Conservation (phyloP, 176 grass and related monocot species). For the Eleusine coracana region DNA sequence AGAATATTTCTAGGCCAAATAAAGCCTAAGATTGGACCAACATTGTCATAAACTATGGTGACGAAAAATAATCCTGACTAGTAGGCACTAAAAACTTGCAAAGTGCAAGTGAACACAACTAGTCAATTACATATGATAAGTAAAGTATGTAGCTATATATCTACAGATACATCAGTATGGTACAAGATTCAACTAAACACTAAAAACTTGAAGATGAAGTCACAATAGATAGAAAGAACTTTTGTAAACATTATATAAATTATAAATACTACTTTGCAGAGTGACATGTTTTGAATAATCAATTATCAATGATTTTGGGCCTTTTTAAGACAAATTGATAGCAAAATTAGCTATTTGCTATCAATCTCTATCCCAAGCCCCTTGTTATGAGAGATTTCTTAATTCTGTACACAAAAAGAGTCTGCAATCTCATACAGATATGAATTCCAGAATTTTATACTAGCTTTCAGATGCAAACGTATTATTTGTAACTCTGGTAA, state of each 20-base stretch:
- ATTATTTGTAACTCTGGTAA: not conserved
- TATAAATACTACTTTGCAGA: constrained; percentile 14
- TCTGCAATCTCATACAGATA: not conserved
- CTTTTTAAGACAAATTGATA: constrained; percentile 8
- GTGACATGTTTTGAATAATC: not conserved
- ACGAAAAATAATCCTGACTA: too few relatives aligned
- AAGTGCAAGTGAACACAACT: too few relatives aligned
- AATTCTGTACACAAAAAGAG: not conserved
- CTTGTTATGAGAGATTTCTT: not conserved
- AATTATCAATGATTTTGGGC: not conserved
- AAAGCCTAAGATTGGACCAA: not conserved
- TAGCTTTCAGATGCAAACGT: not conserved
- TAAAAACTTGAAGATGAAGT: not conserved
- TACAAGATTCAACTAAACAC: not conserved
- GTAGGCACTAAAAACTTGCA: too few relatives aligned
- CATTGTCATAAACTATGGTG: too few relatives aligned
- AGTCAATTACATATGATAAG: too few relatives aligned
- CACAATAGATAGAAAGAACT: not conserved
- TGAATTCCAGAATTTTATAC: not conserved
- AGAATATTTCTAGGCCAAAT: constrained; percentile 5
- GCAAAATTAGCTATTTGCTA: not conserved
- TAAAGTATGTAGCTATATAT: too few relatives aligned
- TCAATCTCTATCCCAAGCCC: not conserved
- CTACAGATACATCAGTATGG: not conserved
- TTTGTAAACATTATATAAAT: constrained; percentile 17